Evolutionary conservation across 805 yeast genomes (phyloP).

Genomic region (Cyberlindnera americana): DNA sequence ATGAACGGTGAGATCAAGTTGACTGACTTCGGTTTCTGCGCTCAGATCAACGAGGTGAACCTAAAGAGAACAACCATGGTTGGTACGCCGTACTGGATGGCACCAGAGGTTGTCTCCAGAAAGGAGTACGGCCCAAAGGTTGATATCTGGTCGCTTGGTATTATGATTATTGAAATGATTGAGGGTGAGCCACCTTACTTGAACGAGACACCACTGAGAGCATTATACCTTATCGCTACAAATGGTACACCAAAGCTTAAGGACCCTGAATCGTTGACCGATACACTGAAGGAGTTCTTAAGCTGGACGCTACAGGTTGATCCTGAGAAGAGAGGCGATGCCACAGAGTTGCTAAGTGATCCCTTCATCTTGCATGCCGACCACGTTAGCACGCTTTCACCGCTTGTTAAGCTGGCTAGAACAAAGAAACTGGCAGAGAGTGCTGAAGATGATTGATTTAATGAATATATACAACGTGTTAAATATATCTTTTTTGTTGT

Average conservation of each 20-base stretch:
- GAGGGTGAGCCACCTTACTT: constrained; percentile 99
- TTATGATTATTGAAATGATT: constrained; percentile 97
- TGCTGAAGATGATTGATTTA: constrained; percentile 29
- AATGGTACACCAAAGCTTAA: constrained; percentile 94
- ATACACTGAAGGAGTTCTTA: constrained; percentile 64
- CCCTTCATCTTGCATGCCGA: constrained; percentile 65
- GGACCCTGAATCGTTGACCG: constrained; percentile 76
- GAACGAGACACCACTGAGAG: constrained; percentile 93
- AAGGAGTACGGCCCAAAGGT: constrained; percentile 96
- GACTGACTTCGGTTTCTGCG: constrained; percentile 97
- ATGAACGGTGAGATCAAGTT: constrained; percentile 85
- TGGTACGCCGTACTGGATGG: constrained; percentile 99
- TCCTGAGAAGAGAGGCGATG: constrained; percentile 83
- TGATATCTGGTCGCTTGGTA: constrained; percentile 97
- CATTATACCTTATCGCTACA: constrained; percentile 89
- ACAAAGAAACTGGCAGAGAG: constrained; percentile 52
- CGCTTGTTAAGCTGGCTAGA: constrained; percentile 70
- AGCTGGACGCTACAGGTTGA: constrained; percentile 90
- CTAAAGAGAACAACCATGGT: constrained; percentile 96
- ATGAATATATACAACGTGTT: too few relatives aligned
- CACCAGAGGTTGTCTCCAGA: constrained; percentile 95
- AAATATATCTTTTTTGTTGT: too few relatives aligned
- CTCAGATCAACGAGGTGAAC: constrained; percentile 78
- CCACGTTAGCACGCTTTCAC: constrained; percentile 59
- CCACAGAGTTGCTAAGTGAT: constrained; percentile 82